Percentiles rank a stretch among this genome's conserved stretches.
Evolutionary conservation across 306 rosid genomes (phyloP).

Genomic region (Prosopis cineraria): DNA sequence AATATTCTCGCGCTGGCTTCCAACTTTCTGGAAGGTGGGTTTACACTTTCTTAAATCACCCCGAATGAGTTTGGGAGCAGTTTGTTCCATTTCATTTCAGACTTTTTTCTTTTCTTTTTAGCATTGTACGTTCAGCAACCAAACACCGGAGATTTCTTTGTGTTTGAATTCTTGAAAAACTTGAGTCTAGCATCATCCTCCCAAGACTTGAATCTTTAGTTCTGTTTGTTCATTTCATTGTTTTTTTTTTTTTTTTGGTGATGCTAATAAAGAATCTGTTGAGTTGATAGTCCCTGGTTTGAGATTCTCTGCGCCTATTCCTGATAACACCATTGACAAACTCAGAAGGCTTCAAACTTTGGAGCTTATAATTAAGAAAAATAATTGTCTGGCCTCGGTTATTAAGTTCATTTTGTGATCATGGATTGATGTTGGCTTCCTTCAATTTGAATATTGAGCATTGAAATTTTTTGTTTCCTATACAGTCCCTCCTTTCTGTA

Average conservation of each 20-base stretch:
- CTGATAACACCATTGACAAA: conserved; percentile 74
- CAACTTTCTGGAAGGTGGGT: conserved; percentile 35
- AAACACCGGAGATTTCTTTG: conserved; percentile 73
- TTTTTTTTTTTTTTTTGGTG: conserved; percentile 67
- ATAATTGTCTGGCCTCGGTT: conserved; percentile 58
- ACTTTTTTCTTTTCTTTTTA: too few relatives aligned
- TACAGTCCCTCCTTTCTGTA: too few relatives aligned
- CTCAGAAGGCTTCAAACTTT: conserved; percentile 66
- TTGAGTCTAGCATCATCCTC: conserved; percentile 51
- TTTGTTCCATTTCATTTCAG: conserved; percentile 62
- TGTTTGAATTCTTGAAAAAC: conserved; percentile 63
- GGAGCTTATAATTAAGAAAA: conserved; percentile 75
- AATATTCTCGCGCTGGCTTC: conserved; percentile 36
- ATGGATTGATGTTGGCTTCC: too few relatives aligned
- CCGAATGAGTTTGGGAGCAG: conserved; percentile 68
- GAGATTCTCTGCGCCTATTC: conserved; percentile 67
- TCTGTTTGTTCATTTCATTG: conserved; percentile 79
- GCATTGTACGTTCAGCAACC: conserved; percentile 72
- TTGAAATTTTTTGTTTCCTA: too few relatives aligned
- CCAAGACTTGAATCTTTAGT: conserved; percentile 50
- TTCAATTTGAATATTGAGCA: too few relatives aligned
- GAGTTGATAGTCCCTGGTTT: conserved; percentile 53
- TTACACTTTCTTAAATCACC: conserved; percentile 27
- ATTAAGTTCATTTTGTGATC: background rate
- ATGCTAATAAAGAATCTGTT: conserved; percentile 42